Evolutionary conservation across 2,329 filamentous ascomycete genomes (phyloP), one percentile per base, ranked within the genome.

Genomic region (Alternaria atra): DNA sequence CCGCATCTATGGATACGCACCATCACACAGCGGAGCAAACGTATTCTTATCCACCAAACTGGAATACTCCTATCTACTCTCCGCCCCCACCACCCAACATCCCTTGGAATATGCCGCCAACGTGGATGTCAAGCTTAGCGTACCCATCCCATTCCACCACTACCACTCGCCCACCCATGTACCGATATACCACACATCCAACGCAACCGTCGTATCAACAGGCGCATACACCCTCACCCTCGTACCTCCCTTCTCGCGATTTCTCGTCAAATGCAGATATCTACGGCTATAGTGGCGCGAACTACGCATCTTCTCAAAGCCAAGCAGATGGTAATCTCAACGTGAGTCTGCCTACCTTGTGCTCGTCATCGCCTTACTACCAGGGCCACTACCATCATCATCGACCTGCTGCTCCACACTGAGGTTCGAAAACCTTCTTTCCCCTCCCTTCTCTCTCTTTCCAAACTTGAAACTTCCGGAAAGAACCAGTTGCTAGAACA

Each of bases 41-140:
- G 5, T 72, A 66, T 54, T n/a, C 46, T 10, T 64, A 65, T 23
- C 66, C 66, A 6, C 23, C 52, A 10, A 35, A 52, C 7, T 74
- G 73, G 70, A 67, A 52, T 20, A n/a, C 57, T 6, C 44, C 55
- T 8, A 39, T 66, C 5, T 72, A 72, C 43, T 63, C 67, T 25
- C 63, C 61, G 20, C 44, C 62, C 4, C 60, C 65, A 25, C 60
- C 65, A 17, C 40, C 61, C 12, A 63, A 63, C 27, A 56, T 67
- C 23, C 29, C 58, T 3, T 75, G 72, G 72, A 70, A 65, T 32
- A 47, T 67, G 10, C 61, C 70, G 17, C 39, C 60, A 23, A 20
- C 46, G 2, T 75, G 73, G 71, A 67, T 65, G 17, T 37, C 63
- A 15, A 60, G 50, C 40, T 51, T 68, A 25, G 55, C 67, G 9